These are phyloP conservation scores for Myxozyma melibiosi DNA, from an alignment of 805 yeast genomes.

Conservation along the genomic window DNA sequence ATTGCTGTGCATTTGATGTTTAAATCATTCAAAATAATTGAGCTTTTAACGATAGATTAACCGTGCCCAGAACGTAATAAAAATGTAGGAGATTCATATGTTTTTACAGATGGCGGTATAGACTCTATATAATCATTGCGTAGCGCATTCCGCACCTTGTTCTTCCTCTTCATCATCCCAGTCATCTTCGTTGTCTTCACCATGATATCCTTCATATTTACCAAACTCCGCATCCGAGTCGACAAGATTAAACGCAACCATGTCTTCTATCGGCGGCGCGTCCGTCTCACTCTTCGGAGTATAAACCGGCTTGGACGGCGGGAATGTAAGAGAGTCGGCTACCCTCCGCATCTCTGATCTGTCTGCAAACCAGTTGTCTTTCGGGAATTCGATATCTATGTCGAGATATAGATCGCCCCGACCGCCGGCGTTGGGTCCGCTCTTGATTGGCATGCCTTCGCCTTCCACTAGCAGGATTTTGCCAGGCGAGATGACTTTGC, in stretches of 20 bases:
- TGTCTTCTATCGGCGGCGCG: conserved; percentile 15
- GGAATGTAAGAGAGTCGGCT: conserved; percentile 35
- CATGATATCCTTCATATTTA: background rate
- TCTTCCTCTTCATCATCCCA: conserved; percentile 2
- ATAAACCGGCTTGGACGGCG: conserved; percentile 9
- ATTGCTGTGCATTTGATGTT: too few species aligned
- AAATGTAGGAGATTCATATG: too few species aligned
- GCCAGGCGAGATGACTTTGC: conserved; percentile 80
- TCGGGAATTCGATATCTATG: conserved; percentile 77
- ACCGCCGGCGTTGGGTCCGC: conserved; percentile 38
- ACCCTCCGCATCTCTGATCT: conserved; percentile 53
- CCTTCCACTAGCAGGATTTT: conserved; percentile 62
- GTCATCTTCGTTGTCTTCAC: background rate
- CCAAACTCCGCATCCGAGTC: background rate
- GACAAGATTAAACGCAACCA: conserved; percentile 6
- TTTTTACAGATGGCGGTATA: too few species aligned
- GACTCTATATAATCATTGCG: background rate
- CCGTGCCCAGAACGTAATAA: too few species aligned
- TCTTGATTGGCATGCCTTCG: conserved; percentile 81
- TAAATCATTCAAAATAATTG: background rate
- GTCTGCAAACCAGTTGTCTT: conserved; percentile 82
- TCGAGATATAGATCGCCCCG: conserved; percentile 73
- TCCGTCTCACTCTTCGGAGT: background rate
- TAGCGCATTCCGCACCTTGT: background rate
- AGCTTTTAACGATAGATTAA: background rate